Percentiles rank a stretch among this genome's conserved stretches.
Conservation (phyloP, 805 yeast species). For the Candida cerambycidarum region DNA sequence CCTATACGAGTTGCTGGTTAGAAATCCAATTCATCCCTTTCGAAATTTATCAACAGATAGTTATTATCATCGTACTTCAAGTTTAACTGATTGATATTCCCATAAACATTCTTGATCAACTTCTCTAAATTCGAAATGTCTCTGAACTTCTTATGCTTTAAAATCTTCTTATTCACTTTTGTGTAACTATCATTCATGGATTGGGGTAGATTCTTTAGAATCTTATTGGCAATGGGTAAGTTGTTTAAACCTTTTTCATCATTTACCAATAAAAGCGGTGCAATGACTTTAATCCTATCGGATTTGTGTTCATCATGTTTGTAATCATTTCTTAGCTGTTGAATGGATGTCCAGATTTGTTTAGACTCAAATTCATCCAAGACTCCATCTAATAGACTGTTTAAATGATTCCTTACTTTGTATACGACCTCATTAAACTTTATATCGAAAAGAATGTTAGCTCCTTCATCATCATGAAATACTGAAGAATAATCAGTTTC, state of each 20-base stretch:
- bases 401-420: conserved; percentile 21
- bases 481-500: conserved; percentile 18
- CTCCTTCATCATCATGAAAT: conserved; percentile 15
- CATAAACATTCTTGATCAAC: conserved; percentile 29
- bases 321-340: conserved; percentile 20
- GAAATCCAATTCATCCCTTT: conserved; percentile 27
- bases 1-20: not conserved
- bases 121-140: conserved; percentile 31
- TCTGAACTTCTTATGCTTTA: conserved; percentile 23
- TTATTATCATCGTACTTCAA: conserved; percentile 30
- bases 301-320: not conserved
- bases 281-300: conserved; percentile 19
- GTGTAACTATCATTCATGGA: conserved; percentile 19
- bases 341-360: conserved; percentile 17
- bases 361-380: conserved; percentile 19
- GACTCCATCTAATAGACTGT: conserved; percentile 3
- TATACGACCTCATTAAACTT: conserved; percentile 24
- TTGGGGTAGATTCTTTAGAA: conserved; percentile 17
- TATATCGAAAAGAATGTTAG: conserved; percentile 23
- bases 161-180: conserved; percentile 26
- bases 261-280: conserved; percentile 24
- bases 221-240: conserved; percentile 21
- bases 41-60: conserved; percentile 38
- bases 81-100: conserved; percentile 30
- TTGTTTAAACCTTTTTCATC: conserved; percentile 19